Percentiles rank a stretch among this genome's conserved stretches.
Conservation (phyloP, 2,329 filamentous ascomycete genomes). For the Penicillium sp. region DNA sequence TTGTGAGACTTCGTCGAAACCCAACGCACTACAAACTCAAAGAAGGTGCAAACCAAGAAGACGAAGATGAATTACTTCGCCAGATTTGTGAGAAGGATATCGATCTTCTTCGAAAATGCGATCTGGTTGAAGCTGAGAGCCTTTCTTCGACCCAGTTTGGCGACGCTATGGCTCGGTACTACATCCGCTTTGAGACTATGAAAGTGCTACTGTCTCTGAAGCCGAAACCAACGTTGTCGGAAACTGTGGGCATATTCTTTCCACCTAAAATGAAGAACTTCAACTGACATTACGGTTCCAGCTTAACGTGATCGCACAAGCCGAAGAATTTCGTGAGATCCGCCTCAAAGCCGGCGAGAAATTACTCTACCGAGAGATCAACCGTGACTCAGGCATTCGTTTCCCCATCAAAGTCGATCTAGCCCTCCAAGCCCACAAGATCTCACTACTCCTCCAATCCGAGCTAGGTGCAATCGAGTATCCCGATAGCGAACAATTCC, state of each 20-base stretch:
- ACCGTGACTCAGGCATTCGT: slow-evolving; percentile 58
- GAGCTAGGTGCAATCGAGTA: slow-evolving; percentile 60
- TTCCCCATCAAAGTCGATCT: slow-evolving; percentile 63
- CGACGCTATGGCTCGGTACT: slow-evolving; percentile 73
- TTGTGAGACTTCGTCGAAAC: slow-evolving; percentile 63
- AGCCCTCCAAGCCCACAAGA: slow-evolving; percentile 60
- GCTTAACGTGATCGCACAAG: slow-evolving; percentile 59
- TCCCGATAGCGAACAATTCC: slow-evolving; percentile 50
- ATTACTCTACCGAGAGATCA: slow-evolving; percentile 60
- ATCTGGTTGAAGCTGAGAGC: slow-evolving; percentile 46
- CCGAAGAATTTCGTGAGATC: slow-evolving; percentile 63
- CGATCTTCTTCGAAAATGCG: slow-evolving; percentile 51
- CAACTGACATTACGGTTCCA: slow-evolving; percentile 28
- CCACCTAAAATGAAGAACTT: neutral
- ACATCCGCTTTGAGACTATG: slow-evolving; percentile 73
- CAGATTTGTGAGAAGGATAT: slow-evolving; percentile 64
- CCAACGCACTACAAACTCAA: slow-evolving; percentile 61
- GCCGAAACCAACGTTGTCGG: slow-evolving; percentile 52
- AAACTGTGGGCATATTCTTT: slow-evolving; percentile 51
- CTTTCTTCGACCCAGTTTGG: slow-evolving; percentile 64
- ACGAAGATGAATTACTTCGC: slow-evolving; percentile 57
- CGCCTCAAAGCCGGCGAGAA: slow-evolving; percentile 64
- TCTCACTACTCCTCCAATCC: slow-evolving; percentile 67
- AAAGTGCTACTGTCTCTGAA: slow-evolving; percentile 57
- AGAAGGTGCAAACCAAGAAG: slow-evolving; percentile 41